Evolutionary conservation across 495 filamentous ascomycete species (phyloP).

Genomic region (Penicillium simplicissimum): DNA sequence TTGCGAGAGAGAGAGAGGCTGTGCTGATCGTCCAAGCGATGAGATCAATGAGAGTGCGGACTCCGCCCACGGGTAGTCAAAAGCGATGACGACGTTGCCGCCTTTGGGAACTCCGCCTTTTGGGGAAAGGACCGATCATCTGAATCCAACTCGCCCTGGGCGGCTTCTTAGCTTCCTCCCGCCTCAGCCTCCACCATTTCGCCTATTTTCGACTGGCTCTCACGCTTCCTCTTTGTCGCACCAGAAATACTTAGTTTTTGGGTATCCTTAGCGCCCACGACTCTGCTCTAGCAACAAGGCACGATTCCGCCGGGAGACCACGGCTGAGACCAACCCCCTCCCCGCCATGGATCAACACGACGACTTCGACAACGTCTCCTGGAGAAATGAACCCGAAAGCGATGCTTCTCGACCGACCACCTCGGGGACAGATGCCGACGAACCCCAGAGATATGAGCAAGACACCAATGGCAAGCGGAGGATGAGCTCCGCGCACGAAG

Average conservation of each 20-base stretch:
- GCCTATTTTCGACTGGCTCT: conserved; percentile 15
- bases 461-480: conserved; percentile 56
- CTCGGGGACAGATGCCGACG: conserved; percentile 45
- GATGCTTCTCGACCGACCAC: conserved; percentile 52
- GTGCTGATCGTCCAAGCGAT: background rate
- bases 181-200: background rate
- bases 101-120: conserved; percentile 33
- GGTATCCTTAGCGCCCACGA: background rate
- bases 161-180: background rate
- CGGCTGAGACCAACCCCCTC: conserved; percentile 17
- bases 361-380: conserved; percentile 61
- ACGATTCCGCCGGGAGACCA: conserved; percentile 18
- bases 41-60: conserved; percentile 1
- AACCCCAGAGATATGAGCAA: conserved; percentile 30
- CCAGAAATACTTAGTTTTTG: background rate
- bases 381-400: conserved; percentile 55
- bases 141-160: conserved; percentile 21
- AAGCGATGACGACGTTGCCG: conserved; percentile 33
- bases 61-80: conserved; percentile 4
- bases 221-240: conserved; percentile 1
- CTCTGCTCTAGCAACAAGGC: background rate
- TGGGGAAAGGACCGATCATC: conserved; percentile 30
- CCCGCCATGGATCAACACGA: conserved; percentile 53
- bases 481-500: conserved; percentile 47
- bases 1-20: background rate